These are phyloP conservation scores for Mariannaea sp. DNA, from an alignment of 2,329 filamentous ascomycete genomes.

Conservation along the genomic window DNA sequence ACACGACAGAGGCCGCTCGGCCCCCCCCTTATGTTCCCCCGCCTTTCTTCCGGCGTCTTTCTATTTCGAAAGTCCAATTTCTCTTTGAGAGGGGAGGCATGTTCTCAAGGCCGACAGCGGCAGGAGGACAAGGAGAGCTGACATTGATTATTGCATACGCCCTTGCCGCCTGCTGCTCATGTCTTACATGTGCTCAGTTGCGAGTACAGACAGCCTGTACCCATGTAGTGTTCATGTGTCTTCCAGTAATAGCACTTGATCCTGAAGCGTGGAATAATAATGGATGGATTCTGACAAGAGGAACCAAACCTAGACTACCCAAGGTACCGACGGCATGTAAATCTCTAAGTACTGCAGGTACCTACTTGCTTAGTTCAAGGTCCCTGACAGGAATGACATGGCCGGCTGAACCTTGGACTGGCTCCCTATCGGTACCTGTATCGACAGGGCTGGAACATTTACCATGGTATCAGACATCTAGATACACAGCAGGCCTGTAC, in stretches of 20 bases:
- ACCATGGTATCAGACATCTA: too few species aligned
- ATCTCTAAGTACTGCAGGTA: too few species aligned
- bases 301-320: too few species aligned
- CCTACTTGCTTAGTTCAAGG: conserved; percentile 28
- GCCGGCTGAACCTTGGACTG: conserved; percentile 2
- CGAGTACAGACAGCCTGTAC: too few species aligned
- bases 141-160: conserved; percentile 18
- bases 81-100: too few species aligned
- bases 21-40: conserved; percentile 9
- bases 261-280: too few species aligned
- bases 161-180: conserved; percentile 18
- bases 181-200: conserved; percentile 14
- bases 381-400: conserved; percentile 27
- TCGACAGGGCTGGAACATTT: too few species aligned
- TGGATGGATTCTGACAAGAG: too few species aligned
- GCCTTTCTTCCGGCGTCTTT: conserved; percentile 2
- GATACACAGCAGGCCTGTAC: too few species aligned
- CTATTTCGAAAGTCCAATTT: conserved; percentile 3
- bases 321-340: too few species aligned
- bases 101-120: too few species aligned
- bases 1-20: background rate
- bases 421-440: too few species aligned
- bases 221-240: conserved; percentile 6
- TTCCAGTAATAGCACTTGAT: conserved; percentile 2
- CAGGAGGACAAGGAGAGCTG: conserved; percentile 16